phyloP scores from a whole-genome alignment of 352 stramenopile species.

The Pseudoperonospora humuli region DNA sequence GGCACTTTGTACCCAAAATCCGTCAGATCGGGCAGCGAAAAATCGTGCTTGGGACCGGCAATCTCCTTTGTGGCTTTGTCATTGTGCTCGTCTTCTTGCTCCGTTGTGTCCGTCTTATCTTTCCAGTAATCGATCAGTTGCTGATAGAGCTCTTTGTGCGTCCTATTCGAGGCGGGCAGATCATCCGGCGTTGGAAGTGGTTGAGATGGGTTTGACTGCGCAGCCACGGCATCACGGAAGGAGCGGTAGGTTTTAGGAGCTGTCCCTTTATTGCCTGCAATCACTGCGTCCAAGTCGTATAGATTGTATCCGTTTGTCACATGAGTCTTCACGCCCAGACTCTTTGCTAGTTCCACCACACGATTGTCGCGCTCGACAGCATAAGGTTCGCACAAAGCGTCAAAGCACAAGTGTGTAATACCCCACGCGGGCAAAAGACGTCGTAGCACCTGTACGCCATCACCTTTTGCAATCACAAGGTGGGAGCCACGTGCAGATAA shows the following conservation, averaged over 20 bases:
- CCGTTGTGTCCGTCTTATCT: conserved; percentile 7
- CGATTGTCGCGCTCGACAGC: conserved; percentile 70
- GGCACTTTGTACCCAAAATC: conserved; percentile 57
- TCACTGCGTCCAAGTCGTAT: conserved; percentile 60
- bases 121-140: conserved; percentile 53
- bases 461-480: conserved; percentile 67
- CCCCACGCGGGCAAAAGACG: conserved; percentile 77
- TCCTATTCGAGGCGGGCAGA: conserved; percentile 26
- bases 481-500: conserved; percentile 54
- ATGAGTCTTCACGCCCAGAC: conserved; percentile 61
- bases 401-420: conserved; percentile 88
- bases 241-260: conserved; percentile 74
- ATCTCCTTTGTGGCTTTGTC: conserved; percentile 24
- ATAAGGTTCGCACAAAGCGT: conserved; percentile 89
- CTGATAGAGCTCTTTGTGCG: conserved; percentile 53
- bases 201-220: conserved; percentile 40
- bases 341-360: conserved; percentile 42
- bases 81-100: conserved; percentile 14
- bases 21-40: conserved; percentile 51
- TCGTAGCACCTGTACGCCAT: conserved; percentile 73
- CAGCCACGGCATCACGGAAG: conserved; percentile 48
- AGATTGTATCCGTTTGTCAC: conserved; percentile 59
- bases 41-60: conserved; percentile 49
- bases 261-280: conserved; percentile 41
- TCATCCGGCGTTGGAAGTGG: conserved; percentile 43